Base-by-base conservation (phyloP, 495 filamentous ascomycete genomes). In the Penicillium canariense region DNA sequence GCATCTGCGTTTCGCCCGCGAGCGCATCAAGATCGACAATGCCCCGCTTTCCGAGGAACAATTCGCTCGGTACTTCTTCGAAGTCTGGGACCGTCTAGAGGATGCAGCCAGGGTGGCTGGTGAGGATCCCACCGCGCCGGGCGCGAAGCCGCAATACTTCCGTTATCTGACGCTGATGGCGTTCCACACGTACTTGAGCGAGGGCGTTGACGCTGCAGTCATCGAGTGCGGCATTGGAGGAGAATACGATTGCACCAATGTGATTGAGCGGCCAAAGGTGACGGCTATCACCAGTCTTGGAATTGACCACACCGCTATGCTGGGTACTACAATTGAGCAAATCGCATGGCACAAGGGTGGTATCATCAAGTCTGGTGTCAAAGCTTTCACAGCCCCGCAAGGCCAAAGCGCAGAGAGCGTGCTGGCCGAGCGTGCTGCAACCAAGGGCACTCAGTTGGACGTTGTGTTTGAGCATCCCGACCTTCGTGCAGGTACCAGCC, bases 301-400 rank as follows among this genome's bases (percentile, higher is more conserved):
- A 7, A 96, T 98, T 57, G 95, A 98, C 60, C 94, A 98, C 61
- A 83, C 85, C 12, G 78, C 76, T 14, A 76, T 91, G 65, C 80
- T 98, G 28, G 94, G 94, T 12, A 68, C 81, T 30, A 95, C 94
- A 0, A 84, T 96, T 36, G 88, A 91, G 44, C 80, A 92, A 58
- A 98, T 98, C 55, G 93, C 95, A 4, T 97, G 95, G 94, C 93
- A 98, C 64, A 97, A 98, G 68, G 89, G 82, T 11, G 94, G 94
- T 11, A 93, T 97, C 47, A 87, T 96, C 75, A 98, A 97, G 67
- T 22, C 66, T 2, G 84, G 81, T 0, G 76, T 76, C 10, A 80
- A 83, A 8, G 87, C 83, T 2, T 94, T 96, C 50, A 89, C 87
- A 1, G 83, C 88, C 10, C 82, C 84, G 14, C 94, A 98, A 66